Percentiles rank a stretch among this genome's conserved stretches.
Conservation (phyloP, 108 stramenopile genomes). For the Cyclotella baltica region DNA sequence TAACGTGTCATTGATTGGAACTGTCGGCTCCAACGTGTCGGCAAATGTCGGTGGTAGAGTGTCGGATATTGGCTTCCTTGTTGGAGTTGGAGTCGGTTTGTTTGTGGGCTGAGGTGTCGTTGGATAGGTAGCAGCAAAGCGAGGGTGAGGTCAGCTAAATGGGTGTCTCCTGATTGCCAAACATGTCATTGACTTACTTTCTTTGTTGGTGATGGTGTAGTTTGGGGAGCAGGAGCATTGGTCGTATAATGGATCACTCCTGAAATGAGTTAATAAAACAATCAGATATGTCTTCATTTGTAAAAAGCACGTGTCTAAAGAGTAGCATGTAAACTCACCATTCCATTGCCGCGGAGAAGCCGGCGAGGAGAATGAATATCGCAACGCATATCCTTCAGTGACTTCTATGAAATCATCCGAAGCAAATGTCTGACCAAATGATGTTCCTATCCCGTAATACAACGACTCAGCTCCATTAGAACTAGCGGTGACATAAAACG, state of each 20-base stretch:
- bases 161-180: background rate
- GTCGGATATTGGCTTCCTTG: background rate
- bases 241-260: conserved; percentile 15
- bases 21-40: conserved; percentile 4
- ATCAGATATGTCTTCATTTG: background rate
- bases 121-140: background rate
- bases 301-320: background rate
- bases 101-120: background rate
- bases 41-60: background rate
- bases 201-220: conserved; percentile 11
- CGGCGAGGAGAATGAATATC: conserved; percentile 15
- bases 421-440: conserved; percentile 15
- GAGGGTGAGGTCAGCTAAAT: background rate
- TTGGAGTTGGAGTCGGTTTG: conserved; percentile 1
- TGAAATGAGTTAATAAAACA: background rate
- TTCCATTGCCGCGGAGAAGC: conserved; percentile 26
- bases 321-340: conserved; percentile 9
- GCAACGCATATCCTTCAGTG: conserved; percentile 30
- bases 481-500: conserved; percentile 34
- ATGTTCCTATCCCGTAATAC: conserved; percentile 1
- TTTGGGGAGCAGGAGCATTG: conserved; percentile 2
- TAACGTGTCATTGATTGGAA: background rate
- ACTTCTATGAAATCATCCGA: conserved; percentile 30
- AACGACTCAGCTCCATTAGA: background rate
- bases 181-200: background rate